A percentile compares a stretch with the other conserved stretches of the same genome.
These are phyloP conservation scores for Solanum ossicruentum DNA, from an alignment of 257 asterid genomes.

Conservation along the genomic window DNA sequence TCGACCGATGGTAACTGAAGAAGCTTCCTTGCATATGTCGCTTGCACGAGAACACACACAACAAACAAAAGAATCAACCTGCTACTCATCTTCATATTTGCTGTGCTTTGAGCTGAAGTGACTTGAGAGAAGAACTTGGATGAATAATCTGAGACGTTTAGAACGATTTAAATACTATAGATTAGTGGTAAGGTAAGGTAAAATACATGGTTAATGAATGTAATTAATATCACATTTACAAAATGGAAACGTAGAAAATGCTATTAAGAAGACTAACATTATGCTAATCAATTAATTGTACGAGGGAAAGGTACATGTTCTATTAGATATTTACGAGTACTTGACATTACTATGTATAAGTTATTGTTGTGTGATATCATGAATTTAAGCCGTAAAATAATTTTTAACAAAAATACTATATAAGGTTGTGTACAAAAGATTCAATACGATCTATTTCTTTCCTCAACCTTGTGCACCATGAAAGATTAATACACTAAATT, in stretches of 20 bases:
- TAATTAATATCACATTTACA: background rate
- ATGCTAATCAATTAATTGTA: background rate
- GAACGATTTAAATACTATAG: background rate
- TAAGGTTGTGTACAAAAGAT: too few species aligned
- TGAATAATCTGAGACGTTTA: background rate
- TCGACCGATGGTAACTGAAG: background rate
- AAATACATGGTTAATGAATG: background rate
- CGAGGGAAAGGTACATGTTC: background rate
- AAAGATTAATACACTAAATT: too few species aligned
- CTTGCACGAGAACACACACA: background rate
- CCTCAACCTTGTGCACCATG: background rate
- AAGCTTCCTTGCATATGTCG: background rate
- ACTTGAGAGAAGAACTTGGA: background rate
- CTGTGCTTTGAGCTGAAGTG: background rate
- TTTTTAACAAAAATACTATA: too few species aligned
- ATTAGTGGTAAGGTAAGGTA: background rate
- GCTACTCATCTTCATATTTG: background rate
- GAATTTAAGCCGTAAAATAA: background rate
- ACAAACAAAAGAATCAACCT: background rate
- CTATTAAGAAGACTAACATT: background rate
- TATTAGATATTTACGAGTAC: too few species aligned
- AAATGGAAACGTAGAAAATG: background rate
- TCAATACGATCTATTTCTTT: too few species aligned
- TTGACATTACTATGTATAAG: too few species aligned
- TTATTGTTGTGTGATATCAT: background rate